Percentiles rank a stretch among this genome's conserved stretches.
These are phyloP conservation scores for Cydonia oblonga DNA, from an alignment of 331 rosid genomes.

Conservation along the genomic window DNA sequence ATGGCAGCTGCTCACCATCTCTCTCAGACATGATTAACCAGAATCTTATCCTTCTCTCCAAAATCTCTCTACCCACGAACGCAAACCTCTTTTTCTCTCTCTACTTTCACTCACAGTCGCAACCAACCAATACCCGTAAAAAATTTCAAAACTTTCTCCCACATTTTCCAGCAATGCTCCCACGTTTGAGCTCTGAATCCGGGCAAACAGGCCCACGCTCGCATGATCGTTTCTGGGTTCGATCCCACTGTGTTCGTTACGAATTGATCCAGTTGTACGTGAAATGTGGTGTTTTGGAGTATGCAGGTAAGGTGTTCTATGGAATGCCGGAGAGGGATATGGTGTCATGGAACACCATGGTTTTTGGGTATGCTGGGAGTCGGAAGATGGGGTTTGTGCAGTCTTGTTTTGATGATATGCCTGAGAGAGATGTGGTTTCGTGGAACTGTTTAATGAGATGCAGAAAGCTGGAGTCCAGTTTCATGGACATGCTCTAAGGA, in stretches of 20 bases:
- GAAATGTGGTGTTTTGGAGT: constrained; percentile 30
- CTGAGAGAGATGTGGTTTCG: constrained; percentile 55
- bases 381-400: constrained; percentile 35
- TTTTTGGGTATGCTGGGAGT: constrained; percentile 45
- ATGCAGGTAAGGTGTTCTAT: constrained; percentile 3
- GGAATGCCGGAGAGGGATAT: neutral
- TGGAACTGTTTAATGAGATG: neutral
- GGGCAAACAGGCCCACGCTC: constrained; percentile 62
- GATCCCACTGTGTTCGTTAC: constrained; percentile 49
- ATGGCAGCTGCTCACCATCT: constrained; percentile 9
- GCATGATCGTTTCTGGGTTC: constrained; percentile 48
- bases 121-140: neutral
- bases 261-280: constrained; percentile 53
- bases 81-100: neutral
- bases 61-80: constrained; percentile 11
- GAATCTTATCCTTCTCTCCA: neutral
- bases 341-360: constrained; percentile 69
- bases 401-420: constrained; percentile 31
- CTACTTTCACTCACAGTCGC: neutral
- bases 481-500: neutral
- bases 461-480: neutral
- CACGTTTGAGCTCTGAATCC: constrained; percentile 4
- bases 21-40: constrained; percentile 10
- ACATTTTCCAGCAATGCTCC: neutral
- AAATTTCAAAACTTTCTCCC: neutral